Evolutionary conservation across 106 monocot genomes (phyloP), one percentile per base, ranked within the genome.

Genomic region (Allium sativum): DNA sequence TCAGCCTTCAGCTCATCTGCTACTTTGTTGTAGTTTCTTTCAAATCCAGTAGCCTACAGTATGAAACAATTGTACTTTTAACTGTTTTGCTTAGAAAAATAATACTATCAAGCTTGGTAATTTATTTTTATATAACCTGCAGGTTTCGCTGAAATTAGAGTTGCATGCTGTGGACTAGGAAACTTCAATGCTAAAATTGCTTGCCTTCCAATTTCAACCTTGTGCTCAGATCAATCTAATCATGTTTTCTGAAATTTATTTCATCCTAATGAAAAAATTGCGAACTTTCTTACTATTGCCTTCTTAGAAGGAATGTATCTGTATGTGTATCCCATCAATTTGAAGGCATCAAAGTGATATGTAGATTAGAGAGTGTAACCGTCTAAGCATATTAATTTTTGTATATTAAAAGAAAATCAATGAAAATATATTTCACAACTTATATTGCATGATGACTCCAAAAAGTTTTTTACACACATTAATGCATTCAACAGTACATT

Each of bases 121-220:
- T 55, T 18, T 16, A 50, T 7, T 9, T 18, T 18, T 55, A 55
- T 9, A 42, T 58, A 20, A 21, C 16, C 4, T 50, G 3, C 68
- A 78, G 83, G 83, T 6, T 84, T 84, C 45, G 52, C 58, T 7
- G 83, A 84, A 42, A 75, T 78, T 8, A 76, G 70, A 54, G 62
- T 75, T 22, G 83, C 83, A 13, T 84, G 83, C 43, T 84, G 83
- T 52, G 83, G 83, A 21, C 13, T 55, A 9, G 83, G 83, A 4
- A 55, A 76, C 8, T 14, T 78, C 56, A 75, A 79, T 45, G 78
- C 78, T 1, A 73, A 73, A 64, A 31, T 76, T 10, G 72, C 74
- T 15, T 83, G 83, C 54, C 18, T 69, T 2, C 83, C 79, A 11
- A 62, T 79, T 14, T 58, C 83, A 20, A 48, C 16, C 14, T 79